Conservation (phyloP, 2,329 filamentous ascomycete species). For the Polychaeton citri region DNA sequence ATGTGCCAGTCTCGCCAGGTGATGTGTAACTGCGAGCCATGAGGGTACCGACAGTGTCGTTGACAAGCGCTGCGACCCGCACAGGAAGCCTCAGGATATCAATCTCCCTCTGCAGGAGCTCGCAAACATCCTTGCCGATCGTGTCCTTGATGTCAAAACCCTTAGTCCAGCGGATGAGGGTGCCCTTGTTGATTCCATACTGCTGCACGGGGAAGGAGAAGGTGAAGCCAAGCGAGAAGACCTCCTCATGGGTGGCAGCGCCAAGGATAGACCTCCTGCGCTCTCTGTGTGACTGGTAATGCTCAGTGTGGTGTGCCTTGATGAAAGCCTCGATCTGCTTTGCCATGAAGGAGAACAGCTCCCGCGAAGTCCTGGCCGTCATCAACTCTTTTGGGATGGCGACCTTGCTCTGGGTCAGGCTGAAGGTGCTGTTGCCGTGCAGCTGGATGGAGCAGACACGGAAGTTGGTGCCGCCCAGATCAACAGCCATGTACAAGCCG, state of each 20-base stretch:
- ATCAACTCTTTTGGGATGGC: constrained; percentile 82
- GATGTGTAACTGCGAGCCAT: constrained; percentile 97
- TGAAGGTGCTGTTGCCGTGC: constrained; percentile 90
- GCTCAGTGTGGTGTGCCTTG: constrained; percentile 72
- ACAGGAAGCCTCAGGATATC: constrained; percentile 78
- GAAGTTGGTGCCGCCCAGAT: constrained; percentile 97
- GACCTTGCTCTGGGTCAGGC: constrained; percentile 83
- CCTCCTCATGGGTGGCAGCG: constrained; percentile 52
- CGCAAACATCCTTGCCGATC: constrained; percentile 87
- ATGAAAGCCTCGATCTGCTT: constrained; percentile 86
- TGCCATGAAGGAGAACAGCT: constrained; percentile 86
- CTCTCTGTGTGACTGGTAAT: constrained; percentile 54
- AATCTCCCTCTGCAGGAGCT: constrained; percentile 76
- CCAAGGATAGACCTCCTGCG: constrained; percentile 6
- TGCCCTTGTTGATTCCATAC: constrained; percentile 86
- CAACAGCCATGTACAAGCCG: constrained; percentile 92
- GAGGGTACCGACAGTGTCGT: constrained; percentile 92
- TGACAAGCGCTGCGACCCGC: constrained; percentile 88
- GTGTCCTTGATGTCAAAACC: constrained; percentile 95
- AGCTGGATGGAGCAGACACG: constrained; percentile 90
- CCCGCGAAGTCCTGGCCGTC: constrained; percentile 70
- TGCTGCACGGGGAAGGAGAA: constrained; percentile 97
- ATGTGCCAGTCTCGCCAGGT: constrained; percentile 69
- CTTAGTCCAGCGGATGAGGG: constrained; percentile 94
- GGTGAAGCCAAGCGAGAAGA: constrained; percentile 94